phyloP scores from a whole-genome alignment of 2,329 filamentous ascomycete species.

The Ophiosphaerella narmari region DNA sequence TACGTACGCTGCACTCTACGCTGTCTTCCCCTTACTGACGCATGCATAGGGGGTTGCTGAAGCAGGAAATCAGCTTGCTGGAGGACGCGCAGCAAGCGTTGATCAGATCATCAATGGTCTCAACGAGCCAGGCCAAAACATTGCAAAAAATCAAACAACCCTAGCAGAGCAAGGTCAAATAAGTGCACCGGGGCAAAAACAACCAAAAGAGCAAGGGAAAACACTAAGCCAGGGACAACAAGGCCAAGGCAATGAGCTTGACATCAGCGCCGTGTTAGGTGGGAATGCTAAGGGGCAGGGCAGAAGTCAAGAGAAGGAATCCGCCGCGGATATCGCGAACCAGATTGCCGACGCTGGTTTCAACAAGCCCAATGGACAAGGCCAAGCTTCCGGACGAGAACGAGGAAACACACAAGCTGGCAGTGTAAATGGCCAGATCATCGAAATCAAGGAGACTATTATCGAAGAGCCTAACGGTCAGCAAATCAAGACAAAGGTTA shows the following conservation, averaged over 20 bases:
- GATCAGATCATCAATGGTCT: slow-evolving; percentile 15
- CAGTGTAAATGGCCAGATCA: slow-evolving; percentile 4
- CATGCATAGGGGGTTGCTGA: slow-evolving; percentile 26
- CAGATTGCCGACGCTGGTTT: slow-evolving; percentile 8
- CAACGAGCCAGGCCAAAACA: slow-evolving; percentile 14
- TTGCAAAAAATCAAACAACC: slow-evolving; percentile 10
- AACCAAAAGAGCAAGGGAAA: slow-evolving; percentile 2
- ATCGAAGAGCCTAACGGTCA: slow-evolving; percentile 11
- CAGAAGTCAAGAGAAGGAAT: slow-evolving; percentile 1
- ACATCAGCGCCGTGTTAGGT: slow-evolving; percentile 10
- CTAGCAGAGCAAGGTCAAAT: slow-evolving; percentile 11
- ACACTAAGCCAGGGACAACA: neutral
- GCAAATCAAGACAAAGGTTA: slow-evolving; percentile 7
- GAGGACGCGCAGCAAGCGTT: slow-evolving; percentile 15
- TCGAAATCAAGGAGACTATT: slow-evolving; percentile 12
- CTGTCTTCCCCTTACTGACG: slow-evolving; percentile 18
- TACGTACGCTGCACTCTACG: slow-evolving; percentile 17
- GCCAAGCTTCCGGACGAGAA: slow-evolving; percentile 8
- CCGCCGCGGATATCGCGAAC: slow-evolving; percentile 10
- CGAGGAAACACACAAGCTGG: slow-evolving; percentile 8
- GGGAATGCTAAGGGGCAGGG: slow-evolving; percentile 3
- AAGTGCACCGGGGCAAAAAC: slow-evolving; percentile 3
- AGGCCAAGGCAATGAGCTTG: slow-evolving; percentile 8
- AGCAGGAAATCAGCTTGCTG: slow-evolving; percentile 27
- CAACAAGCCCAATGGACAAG: slow-evolving; percentile 9